phyloP scores from a whole-genome alignment of 2,329 filamentous ascomycete species.

The Ophiocordyceps camponoti-floridani region DNA sequence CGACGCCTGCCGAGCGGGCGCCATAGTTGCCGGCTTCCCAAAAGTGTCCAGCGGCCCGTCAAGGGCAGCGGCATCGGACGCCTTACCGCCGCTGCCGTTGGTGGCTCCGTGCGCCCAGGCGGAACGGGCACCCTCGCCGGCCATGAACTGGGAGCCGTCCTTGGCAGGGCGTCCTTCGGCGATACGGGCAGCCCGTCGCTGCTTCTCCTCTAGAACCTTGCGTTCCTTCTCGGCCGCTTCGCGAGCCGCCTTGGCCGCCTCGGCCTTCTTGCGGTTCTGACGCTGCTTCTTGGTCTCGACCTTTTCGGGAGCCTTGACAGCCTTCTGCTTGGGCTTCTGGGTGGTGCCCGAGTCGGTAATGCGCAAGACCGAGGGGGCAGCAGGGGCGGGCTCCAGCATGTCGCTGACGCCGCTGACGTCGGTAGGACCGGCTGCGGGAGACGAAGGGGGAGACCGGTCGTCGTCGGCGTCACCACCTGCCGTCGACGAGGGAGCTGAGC shows the following conservation, averaged over 20 bases:
- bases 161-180: conserved; percentile 69
- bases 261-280: conserved; percentile 78
- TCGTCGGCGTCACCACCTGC: conserved; percentile 64
- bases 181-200: conserved; percentile 64
- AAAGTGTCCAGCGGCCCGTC: conserved; percentile 40
- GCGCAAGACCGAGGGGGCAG: conserved; percentile 58
- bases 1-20: no score
- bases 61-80: conserved; percentile 15
- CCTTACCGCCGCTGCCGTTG: conserved; percentile 12
- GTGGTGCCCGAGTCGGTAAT: conserved; percentile 52
- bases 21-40: conserved; percentile 17
- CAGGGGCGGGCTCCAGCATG: conserved; percentile 64
- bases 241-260: conserved; percentile 56
- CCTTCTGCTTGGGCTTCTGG: conserved; percentile 35
- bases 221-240: conserved; percentile 67
- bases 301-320: conserved; percentile 43
- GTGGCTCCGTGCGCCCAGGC: conserved; percentile 22
- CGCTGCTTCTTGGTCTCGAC: conserved; percentile 88
- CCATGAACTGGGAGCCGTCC: conserved; percentile 50
- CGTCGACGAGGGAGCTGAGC: conserved; percentile 47
- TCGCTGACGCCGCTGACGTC: conserved; percentile 60
- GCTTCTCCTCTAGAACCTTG: conserved; percentile 60
- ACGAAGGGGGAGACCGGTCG: conserved; percentile 53
- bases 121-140: conserved; percentile 22
- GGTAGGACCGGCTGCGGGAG: conserved; percentile 40